Percentiles rank a stretch among this genome's conserved stretches.
phyloP scores from a whole-genome alignment of 169 alveolate genomes.

The Plasmodium fragile region DNA sequence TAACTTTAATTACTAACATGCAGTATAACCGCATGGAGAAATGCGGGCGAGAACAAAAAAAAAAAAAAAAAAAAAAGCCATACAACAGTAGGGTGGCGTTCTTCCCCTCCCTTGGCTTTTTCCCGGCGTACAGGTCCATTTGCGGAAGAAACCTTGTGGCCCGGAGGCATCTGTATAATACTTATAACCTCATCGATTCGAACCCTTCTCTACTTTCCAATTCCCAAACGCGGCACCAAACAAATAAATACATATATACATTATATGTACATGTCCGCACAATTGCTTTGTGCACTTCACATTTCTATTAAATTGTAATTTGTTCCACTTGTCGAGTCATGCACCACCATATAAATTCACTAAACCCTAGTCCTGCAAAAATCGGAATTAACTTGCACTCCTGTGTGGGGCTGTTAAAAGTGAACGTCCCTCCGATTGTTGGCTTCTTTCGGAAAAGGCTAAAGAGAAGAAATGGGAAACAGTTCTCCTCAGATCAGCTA shows the following conservation, averaged over 20 bases:
- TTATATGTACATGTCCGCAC: not conserved
- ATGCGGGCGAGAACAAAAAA: not conserved
- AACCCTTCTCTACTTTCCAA: not conserved
- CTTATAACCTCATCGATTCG: not conserved
- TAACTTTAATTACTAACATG: not conserved
- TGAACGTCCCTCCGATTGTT: not conserved
- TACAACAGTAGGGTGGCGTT: not conserved
- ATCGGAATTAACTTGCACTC: not conserved
- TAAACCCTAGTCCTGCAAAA: not conserved
- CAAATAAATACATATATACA: not conserved
- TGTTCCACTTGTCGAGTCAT: not conserved
- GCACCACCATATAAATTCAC: not conserved
- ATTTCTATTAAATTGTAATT: not conserved
- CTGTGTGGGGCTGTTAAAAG: not conserved
- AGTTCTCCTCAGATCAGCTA: not conserved
- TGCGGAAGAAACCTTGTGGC: not conserved
- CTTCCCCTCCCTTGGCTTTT: not conserved
- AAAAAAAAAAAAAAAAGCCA: constrained; percentile 1
- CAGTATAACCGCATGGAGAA: not conserved
- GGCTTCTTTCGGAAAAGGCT: not conserved
- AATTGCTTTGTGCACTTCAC: not conserved
- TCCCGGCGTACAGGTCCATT: not conserved
- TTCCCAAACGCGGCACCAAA: not conserved
- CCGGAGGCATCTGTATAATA: not conserved
- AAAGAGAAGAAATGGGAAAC: not conserved